These are phyloP conservation scores for Globisporangium parvum DNA, from an alignment of 352 stramenopile species.

Conservation along the genomic window DNA sequence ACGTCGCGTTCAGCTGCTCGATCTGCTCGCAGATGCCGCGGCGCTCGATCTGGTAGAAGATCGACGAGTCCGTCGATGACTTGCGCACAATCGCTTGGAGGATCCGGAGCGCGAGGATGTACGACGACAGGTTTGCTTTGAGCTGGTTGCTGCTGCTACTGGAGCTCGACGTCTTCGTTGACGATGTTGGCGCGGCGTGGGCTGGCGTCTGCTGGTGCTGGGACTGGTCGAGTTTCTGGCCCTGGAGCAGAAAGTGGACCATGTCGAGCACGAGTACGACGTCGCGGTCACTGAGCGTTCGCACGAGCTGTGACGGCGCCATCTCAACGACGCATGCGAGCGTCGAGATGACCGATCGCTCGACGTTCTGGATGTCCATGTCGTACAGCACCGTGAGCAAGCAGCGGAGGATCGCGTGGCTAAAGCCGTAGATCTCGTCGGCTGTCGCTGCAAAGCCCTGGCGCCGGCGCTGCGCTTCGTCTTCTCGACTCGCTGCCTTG, in stretches of 20 bases:
- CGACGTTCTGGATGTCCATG: slow-evolving; percentile 65
- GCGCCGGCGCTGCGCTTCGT: slow-evolving; percentile 11
- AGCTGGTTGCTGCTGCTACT: slow-evolving; percentile 9
- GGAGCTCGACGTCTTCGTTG: neutral
- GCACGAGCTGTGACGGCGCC: slow-evolving; percentile 52
- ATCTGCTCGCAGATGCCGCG: slow-evolving; percentile 76
- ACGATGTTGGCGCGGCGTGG: neutral
- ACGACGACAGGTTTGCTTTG: slow-evolving; percentile 43
- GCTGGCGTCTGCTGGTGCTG: neutral
- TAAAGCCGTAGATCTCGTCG: slow-evolving; percentile 44
- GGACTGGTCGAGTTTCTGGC: slow-evolving; percentile 11
- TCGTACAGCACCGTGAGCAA: slow-evolving; percentile 44
- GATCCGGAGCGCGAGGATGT: slow-evolving; percentile 68
- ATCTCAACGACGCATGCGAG: slow-evolving; percentile 71
- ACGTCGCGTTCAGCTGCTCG: slow-evolving; percentile 42
- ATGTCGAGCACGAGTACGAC: slow-evolving; percentile 62
- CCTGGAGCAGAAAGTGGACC: slow-evolving; percentile 65
- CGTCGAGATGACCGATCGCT: slow-evolving; percentile 55
- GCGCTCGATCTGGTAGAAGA: slow-evolving; percentile 80
- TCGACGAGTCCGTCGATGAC: slow-evolving; percentile 39
- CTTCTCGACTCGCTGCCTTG: slow-evolving; percentile 1
- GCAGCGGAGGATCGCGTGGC: slow-evolving; percentile 33
- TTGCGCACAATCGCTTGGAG: slow-evolving; percentile 68
- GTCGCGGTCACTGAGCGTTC: slow-evolving; percentile 36
- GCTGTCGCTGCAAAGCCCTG: slow-evolving; percentile 21